Percentiles rank a stretch among this genome's conserved stretches.
Conservation (phyloP, 179 eudicot genomes). For the Pouteria campechiana region DNA sequence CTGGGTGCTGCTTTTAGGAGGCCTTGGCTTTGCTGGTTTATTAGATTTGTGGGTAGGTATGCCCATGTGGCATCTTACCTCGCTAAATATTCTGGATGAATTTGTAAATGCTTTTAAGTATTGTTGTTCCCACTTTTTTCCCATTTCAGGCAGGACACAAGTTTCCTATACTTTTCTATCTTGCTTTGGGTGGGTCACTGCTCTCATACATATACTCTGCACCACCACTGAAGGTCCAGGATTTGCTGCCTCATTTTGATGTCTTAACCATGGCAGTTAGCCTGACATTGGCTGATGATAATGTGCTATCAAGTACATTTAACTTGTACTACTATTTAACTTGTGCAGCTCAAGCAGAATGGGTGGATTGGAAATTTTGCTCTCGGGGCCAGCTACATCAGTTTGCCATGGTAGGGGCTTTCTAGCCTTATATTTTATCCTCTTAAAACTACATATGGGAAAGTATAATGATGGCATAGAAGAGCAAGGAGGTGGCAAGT, state of each 20-base stretch:
- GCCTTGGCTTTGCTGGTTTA: constrained; percentile 74
- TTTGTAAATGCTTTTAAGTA: too few species aligned
- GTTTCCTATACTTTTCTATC: constrained; percentile 65
- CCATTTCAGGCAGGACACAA: constrained; percentile 77
- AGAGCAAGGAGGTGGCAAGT: too few species aligned
- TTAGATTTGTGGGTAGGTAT: constrained; percentile 88
- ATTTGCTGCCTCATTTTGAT: too few species aligned
- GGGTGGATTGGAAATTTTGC: constrained; percentile 99
- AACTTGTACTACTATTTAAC: too few species aligned
- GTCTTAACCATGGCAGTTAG: too few species aligned
- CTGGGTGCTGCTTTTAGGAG: constrained; percentile 85
- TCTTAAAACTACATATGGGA: too few species aligned
- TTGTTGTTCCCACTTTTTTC: constrained; percentile 4
- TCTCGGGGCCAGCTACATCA: constrained; percentile 90
- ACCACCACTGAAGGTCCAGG: constrained; percentile 95
- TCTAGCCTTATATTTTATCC: too few species aligned
- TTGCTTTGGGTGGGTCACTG: constrained; percentile 87
- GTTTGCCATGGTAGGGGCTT: constrained; percentile 94
- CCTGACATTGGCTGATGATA: too few species aligned
- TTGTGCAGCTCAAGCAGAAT: constrained; percentile 88
- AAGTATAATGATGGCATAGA: too few species aligned
- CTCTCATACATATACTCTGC: constrained; percentile 93
- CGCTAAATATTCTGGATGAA: background rate
- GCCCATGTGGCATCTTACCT: background rate
- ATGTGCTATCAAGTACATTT: too few species aligned